phyloP scores from a whole-genome alignment of 208 protist species.

The Trypanosoma melophagium region DNA sequence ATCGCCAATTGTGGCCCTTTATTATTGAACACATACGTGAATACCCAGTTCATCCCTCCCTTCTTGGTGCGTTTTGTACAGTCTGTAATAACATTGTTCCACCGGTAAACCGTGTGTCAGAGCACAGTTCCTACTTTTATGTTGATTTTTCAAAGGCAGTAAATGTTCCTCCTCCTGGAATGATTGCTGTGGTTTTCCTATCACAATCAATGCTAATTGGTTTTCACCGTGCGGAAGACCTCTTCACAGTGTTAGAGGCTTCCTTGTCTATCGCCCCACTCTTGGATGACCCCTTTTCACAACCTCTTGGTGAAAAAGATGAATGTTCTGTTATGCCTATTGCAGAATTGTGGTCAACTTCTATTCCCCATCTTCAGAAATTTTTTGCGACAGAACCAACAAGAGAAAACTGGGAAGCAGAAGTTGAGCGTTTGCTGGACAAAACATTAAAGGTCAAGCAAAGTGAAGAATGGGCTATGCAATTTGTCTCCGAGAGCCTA shows the following conservation, averaged over 20 bases:
- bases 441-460: constrained; percentile 24
- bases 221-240: constrained; percentile 11
- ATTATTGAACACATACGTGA: constrained; percentile 26
- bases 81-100: constrained; percentile 12
- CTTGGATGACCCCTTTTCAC: constrained; percentile 25
- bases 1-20: constrained; percentile 26
- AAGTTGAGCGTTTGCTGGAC: constrained; percentile 16
- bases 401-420: constrained; percentile 27
- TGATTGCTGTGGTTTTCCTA: constrained; percentile 15
- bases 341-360: constrained; percentile 20
- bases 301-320: neutral
- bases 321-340: constrained; percentile 10
- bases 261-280: constrained; percentile 23
- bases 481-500: neutral
- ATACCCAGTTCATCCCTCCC: constrained; percentile 8
- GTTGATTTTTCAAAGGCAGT: constrained; percentile 22
- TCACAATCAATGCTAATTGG: constrained; percentile 13
- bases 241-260: constrained; percentile 16
- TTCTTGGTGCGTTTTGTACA: constrained; percentile 24
- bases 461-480: constrained; percentile 28
- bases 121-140: constrained; percentile 27
- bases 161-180: constrained; percentile 25
- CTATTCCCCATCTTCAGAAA: constrained; percentile 17
- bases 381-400: constrained; percentile 9
- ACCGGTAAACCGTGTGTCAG: constrained; percentile 9